phyloP scores from a whole-genome alignment of 2,329 filamentous ascomycete species.

The Colletotrichum viniferum region DNA sequence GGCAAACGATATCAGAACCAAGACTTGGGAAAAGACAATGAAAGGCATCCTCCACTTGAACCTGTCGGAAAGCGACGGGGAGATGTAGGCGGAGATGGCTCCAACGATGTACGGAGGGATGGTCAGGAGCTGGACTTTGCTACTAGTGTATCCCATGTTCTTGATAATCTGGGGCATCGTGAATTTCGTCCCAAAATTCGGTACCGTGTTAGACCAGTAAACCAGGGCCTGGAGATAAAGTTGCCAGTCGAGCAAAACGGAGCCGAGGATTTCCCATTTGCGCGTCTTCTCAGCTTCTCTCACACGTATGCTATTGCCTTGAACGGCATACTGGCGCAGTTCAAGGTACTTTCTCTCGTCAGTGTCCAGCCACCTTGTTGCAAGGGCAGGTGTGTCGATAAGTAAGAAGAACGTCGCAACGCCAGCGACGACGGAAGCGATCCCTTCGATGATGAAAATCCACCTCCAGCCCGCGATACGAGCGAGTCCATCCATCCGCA shows the following conservation, averaged over 20 bases:
- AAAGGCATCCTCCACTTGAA: slow-evolving; percentile 64
- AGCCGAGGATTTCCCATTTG: slow-evolving; percentile 30
- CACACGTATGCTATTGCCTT: slow-evolving; percentile 23
- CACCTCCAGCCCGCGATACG: slow-evolving; percentile 47
- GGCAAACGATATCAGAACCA: slow-evolving; percentile 6
- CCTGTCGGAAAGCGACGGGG: slow-evolving; percentile 71
- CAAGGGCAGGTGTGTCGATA: slow-evolving; percentile 25
- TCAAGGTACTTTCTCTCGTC: slow-evolving; percentile 29
- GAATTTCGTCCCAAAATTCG: slow-evolving; percentile 39
- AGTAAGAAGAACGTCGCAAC: slow-evolving; percentile 24
- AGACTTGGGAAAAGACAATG: slow-evolving; percentile 7
- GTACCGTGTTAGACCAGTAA: slow-evolving; percentile 27
- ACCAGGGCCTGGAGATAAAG: slow-evolving; percentile 38
- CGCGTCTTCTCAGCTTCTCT: background rate
- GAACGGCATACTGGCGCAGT: slow-evolving; percentile 32
- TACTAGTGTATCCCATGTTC: slow-evolving; percentile 37
- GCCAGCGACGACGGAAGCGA: slow-evolving; percentile 32
- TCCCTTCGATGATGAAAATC: slow-evolving; percentile 23
- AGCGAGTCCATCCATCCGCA: slow-evolving; percentile 48
- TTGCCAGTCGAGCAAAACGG: slow-evolving; percentile 33
- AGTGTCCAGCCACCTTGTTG: slow-evolving; percentile 27
- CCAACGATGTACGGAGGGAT: slow-evolving; percentile 27
- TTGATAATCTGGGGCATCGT: slow-evolving; percentile 38
- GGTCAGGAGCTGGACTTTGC: slow-evolving; percentile 30
- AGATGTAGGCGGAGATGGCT: slow-evolving; percentile 55